Evolutionary conservation across 2,329 filamentous ascomycete genomes (phyloP), one percentile per base, ranked within the genome.

Genomic region (Xylariaceae sp.): DNA sequence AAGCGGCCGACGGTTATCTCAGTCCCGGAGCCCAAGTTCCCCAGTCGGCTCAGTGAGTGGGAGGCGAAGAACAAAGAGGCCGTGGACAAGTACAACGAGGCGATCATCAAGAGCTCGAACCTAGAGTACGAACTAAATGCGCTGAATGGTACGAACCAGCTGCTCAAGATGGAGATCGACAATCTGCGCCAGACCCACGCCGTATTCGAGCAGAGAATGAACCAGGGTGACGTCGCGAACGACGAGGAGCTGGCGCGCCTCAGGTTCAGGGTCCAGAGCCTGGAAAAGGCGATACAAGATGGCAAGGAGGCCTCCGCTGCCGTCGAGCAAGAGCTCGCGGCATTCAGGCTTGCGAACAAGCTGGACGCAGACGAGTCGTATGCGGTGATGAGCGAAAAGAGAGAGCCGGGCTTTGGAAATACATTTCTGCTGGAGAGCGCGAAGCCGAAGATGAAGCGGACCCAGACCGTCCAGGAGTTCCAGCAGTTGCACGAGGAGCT

Each of bases 1-100:
- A 44, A 44, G 14, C 55, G 55, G 13, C 70, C 70, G 8, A 68
- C 57, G 4, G 52, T 55, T 7, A 32, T 55, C 5, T 42, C 50
- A n/a, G 36, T 57, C 32, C 45, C 50, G 5, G 35, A 45, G 22
- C 52, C 54, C 2, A 15, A 29, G 3, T 31, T 22, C 17, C 45
- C 45, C 13, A 33, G 37, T 11, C 19, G 39, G 5, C 32, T 45
- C 9, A 46, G 34, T 10, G 36, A 45, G 9, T 53, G 50, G 46
- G 50, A 55, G 15, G 32, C 32, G 19, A 44, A 37, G 25, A 40
- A 42, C 28, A 31, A 43, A 11, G 42, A 41, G 11, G 16, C 47
- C 14, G 27, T 16, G 13, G 9, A 15, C 10, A 5, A 15, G 15
- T 11, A 17, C 13, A n/a, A 17, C 12, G 7, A 29, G 15, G 6